Conservation (phyloP, 805 yeast species). For the Tetrapisispora phaffii region DNA sequence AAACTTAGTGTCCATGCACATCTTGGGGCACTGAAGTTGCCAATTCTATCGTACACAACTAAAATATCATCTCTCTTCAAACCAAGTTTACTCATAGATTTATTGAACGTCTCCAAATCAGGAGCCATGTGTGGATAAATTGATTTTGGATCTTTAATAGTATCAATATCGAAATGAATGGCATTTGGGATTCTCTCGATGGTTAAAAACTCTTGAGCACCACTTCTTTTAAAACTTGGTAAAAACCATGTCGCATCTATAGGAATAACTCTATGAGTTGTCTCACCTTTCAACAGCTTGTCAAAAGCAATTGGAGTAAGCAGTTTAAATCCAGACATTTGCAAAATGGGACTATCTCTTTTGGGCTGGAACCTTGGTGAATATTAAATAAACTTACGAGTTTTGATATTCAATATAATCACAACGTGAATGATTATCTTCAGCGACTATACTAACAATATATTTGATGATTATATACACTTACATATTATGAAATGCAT, state of each 20-base stretch:
- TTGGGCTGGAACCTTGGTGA: too few relatives aligned
- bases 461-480: too few relatives aligned
- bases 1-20: constrained; percentile 83
- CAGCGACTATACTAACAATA: too few relatives aligned
- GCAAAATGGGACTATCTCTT: too few relatives aligned
- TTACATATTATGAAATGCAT: too few relatives aligned
- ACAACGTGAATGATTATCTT: too few relatives aligned
- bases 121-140: constrained; percentile 92
- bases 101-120: constrained; percentile 41
- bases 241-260: constrained; percentile 90
- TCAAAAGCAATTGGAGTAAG: constrained; percentile 22
- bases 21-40: constrained; percentile 81
- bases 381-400: too few relatives aligned
- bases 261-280: constrained; percentile 37
- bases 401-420: too few relatives aligned
- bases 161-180: constrained; percentile 71
- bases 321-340: constrained; percentile 22
- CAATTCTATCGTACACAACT: constrained; percentile 76
- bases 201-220: constrained; percentile 43
- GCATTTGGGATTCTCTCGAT: constrained; percentile 55
- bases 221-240: constrained; percentile 62
- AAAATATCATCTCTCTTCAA: constrained; percentile 45
- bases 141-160: constrained; percentile 46
- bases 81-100: constrained; percentile 47
- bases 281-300: constrained; percentile 16